A percentile compares a stretch with the other conserved stretches of the same genome.
Conservation (phyloP, 495 filamentous ascomycete genomes). For the Hypoxylon lenormandii region DNA sequence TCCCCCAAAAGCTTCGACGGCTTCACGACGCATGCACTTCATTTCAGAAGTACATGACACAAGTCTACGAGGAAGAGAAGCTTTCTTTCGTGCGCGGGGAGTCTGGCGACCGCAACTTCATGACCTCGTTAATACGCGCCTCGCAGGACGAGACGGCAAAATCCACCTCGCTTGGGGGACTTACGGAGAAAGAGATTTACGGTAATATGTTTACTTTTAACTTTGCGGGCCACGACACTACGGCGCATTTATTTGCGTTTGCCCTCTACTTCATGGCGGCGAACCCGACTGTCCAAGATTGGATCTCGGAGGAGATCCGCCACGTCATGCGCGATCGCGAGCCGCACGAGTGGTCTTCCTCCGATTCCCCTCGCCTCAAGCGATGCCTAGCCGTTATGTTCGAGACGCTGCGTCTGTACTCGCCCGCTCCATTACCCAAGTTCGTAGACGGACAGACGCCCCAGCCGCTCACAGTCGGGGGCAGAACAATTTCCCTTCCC, state of each 20-base stretch:
- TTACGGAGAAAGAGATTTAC: conserved; percentile 56
- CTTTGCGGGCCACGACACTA: conserved; percentile 68
- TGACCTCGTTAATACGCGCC: conserved; percentile 38
- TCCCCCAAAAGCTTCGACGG: conserved; percentile 40
- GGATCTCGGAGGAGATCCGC: conserved; percentile 45
- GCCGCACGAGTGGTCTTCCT: conserved; percentile 50
- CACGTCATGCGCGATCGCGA: conserved; percentile 36
- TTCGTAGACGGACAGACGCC: conserved; percentile 18
- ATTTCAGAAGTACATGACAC: conserved; percentile 45
- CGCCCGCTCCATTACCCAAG: conserved; percentile 56
- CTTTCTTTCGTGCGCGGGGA: conserved; percentile 13
- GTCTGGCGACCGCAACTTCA: conserved; percentile 11
- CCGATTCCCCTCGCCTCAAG: conserved; percentile 57
- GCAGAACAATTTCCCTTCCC: conserved; percentile 33
- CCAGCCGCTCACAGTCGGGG: conserved; percentile 21
- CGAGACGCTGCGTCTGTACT: conserved; percentile 65
- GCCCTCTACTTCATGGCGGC: conserved; percentile 61
- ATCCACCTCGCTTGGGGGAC: conserved; percentile 51
- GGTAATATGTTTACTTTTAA: conserved; percentile 68
- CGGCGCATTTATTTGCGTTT: conserved; percentile 63
- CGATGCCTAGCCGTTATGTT: conserved; percentile 62
- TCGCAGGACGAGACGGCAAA: conserved; percentile 36
- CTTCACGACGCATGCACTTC: conserved; percentile 42
- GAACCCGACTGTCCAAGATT: conserved; percentile 60
- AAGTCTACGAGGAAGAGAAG: conserved; percentile 41